Conservation (phyloP, 106 monocot species). For the Allium fistulosum region DNA sequence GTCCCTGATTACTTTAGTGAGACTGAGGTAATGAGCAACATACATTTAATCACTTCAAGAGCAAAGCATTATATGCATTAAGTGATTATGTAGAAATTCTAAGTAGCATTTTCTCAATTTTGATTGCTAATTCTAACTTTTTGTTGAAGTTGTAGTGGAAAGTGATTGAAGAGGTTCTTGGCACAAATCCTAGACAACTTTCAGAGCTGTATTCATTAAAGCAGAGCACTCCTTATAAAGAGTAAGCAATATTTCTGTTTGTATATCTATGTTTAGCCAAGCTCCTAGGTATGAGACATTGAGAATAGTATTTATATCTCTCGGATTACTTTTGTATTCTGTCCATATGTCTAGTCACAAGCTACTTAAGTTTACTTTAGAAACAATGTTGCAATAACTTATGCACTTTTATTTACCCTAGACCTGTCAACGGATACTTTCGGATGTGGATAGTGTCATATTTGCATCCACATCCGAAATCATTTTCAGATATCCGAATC, state of each 20-base stretch:
- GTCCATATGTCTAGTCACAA: too few relatives aligned
- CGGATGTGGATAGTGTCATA: too few relatives aligned
- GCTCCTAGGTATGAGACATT: background rate
- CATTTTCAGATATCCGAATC: too few relatives aligned
- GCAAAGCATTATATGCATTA: background rate
- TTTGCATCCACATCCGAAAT: too few relatives aligned
- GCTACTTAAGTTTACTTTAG: too few relatives aligned
- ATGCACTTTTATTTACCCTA: too few relatives aligned
- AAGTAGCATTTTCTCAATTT: background rate
- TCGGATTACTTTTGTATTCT: too few relatives aligned
- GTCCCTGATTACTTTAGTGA: slow-evolving; percentile 79
- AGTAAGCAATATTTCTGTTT: slow-evolving; percentile 31
- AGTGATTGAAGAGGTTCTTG: slow-evolving; percentile 84
- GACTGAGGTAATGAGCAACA: slow-evolving; percentile 48
- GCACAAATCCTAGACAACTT: slow-evolving; percentile 79
- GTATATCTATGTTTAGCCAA: background rate
- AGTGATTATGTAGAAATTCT: background rate
- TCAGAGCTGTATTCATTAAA: slow-evolving; percentile 74
- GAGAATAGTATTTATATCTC: background rate
- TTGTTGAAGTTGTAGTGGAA: slow-evolving; percentile 88
- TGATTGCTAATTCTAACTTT: slow-evolving; percentile 5
- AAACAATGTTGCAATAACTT: too few relatives aligned
- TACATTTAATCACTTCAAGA: background rate
- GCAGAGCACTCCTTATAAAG: slow-evolving; percentile 28
- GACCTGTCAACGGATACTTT: too few relatives aligned